Base-by-base conservation (phyloP, 306 rosid species). In the Luffa aegyptiaca region DNA sequence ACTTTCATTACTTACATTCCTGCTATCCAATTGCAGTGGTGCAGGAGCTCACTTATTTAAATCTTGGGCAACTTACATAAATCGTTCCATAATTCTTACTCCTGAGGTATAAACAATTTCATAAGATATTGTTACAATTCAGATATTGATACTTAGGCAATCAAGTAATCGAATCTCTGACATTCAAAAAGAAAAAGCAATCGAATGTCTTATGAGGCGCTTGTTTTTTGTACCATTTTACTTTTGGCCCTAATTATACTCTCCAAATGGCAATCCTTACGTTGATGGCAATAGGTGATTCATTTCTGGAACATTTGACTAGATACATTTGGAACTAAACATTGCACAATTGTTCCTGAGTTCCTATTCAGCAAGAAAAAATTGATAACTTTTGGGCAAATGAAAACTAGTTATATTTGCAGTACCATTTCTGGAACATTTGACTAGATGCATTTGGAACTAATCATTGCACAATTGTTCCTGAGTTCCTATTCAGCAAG, bases 31-130 rank as follows among this genome's bases (percentile, higher is more conserved):
- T 83, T 84, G 81, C 90, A 95, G 98, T 82, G 98, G 99, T 48
- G 93, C 92, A 77, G 99, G 99, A 83, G 98, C 99, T 87, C 96
- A 93, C 86, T 85, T 95, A 80, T 95, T 95, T 86, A 95, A 85
- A 85, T 95, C 96, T 39, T 95, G 97, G 99, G 91, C 90, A 48
- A 90, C 89, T 1, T 90, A 85, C 84, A 90, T 95, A 75, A 95
- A 95, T 77, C 97, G 94, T 46, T 93, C 99, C 45, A 91, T 95
- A 64, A 87, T 95, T 86, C 93, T 95, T 79, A 95, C 96, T 11
- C 98, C 99, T 0, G 99, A 95, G 99, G 97, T 95, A 79, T 66
- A 20, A 69, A 11, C 76, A 42, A 57, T 46, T 80, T 87, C 53
- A 77, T 31, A 36, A 61, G 12, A 17, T 66, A 76, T 46, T 35